Evolutionary conservation across 2,329 filamentous ascomycete species (phyloP).

Genomic region (Madurella mycetomatis): DNA sequence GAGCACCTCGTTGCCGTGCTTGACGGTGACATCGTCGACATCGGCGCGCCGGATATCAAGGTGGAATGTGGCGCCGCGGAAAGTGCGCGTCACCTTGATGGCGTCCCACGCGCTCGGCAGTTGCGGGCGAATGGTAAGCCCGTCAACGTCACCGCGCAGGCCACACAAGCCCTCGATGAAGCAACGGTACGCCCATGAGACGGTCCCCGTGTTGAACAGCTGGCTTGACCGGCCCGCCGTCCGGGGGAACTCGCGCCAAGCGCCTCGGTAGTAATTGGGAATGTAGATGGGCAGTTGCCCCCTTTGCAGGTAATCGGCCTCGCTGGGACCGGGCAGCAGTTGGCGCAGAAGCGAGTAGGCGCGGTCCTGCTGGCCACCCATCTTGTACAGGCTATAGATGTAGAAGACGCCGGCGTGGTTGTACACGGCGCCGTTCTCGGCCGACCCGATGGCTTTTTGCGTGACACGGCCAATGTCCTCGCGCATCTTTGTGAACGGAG

Average conservation of each 20-base stretch:
- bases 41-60: constrained; percentile 41
- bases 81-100: constrained; percentile 39
- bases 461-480: constrained; percentile 56
- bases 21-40: constrained; percentile 39
- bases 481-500: constrained; percentile 51
- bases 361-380: constrained; percentile 43
- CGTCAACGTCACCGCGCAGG: constrained; percentile 44
- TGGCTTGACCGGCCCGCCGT: constrained; percentile 54
- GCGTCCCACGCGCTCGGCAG: constrained; percentile 47
- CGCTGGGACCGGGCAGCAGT: constrained; percentile 50
- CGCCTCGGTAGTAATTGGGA: constrained; percentile 56
- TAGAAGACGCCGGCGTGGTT: constrained; percentile 56
- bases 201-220: constrained; percentile 55
- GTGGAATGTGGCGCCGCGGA: constrained; percentile 48
- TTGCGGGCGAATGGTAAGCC: constrained; percentile 45
- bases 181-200: constrained; percentile 53
- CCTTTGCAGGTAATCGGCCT: constrained; percentile 47
- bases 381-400: constrained; percentile 48
- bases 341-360: constrained; percentile 48
- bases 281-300: constrained; percentile 55
- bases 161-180: constrained; percentile 54
- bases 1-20: constrained; percentile 35
- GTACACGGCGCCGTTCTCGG: constrained; percentile 56
- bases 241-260: constrained; percentile 43
- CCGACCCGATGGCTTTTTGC: constrained; percentile 53